phyloP scores from a whole-genome alignment of 305 asterid species.

The Solanum hybrid region DNA sequence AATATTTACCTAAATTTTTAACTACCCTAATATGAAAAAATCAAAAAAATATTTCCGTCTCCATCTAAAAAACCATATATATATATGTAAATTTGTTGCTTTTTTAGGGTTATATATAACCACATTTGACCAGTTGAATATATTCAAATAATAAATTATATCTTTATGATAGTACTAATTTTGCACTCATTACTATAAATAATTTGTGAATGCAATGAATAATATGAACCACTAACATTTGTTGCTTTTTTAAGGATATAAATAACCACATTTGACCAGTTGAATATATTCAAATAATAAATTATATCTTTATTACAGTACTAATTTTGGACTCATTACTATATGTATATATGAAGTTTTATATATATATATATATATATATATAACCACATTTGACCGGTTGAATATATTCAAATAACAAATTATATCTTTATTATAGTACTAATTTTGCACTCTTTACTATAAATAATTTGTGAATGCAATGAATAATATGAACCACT shows the following conservation, averaged over 20 bases:
- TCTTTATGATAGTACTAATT: not conserved
- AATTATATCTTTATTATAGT: not conserved
- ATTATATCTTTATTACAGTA: not conserved
- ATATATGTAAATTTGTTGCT: not conserved
- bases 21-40: no score
- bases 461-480: not conserved
- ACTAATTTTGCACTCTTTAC: not conserved
- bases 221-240: no score
- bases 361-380: no score
- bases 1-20: no score
- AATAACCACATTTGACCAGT: not conserved
- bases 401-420: no score
- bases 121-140: not conserved
- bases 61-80: no score
- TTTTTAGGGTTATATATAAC: not conserved
- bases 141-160: not conserved
- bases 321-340: not conserved
- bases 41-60: no score
- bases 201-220: no score
- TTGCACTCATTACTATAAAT: not conserved
- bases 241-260: not conserved
- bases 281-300: not conserved
- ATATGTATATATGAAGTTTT: no score
- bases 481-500: not conserved
- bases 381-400: not conserved